A percentile compares a stretch with the other conserved stretches of the same genome.
phyloP scores from a whole-genome alignment of 129 eudicot species.

The Chrysanthemum lavandulifolium region DNA sequence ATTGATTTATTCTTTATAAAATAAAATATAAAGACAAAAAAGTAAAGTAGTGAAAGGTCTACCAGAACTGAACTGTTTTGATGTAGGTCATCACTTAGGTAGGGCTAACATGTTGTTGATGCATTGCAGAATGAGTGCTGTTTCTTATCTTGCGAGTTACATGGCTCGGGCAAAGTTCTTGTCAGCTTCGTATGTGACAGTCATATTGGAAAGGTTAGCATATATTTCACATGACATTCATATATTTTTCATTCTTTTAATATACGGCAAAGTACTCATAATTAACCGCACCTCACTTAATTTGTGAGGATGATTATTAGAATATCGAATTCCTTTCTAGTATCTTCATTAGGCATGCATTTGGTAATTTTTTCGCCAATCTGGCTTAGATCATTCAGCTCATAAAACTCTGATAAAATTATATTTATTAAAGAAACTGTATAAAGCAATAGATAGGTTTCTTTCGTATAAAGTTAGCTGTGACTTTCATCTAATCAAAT shows the following conservation, averaged over 20 bases:
- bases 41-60: neutral
- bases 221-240: neutral
- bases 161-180: slow-evolving; percentile 85
- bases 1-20: too few species aligned
- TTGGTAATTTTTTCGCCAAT: too few species aligned
- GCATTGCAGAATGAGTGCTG: slow-evolving; percentile 88
- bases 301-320: neutral
- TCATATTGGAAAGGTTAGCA: slow-evolving; percentile 60
- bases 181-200: slow-evolving; percentile 41
- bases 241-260: neutral
- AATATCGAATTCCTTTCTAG: too few species aligned
- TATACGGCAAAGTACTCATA: neutral
- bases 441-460: too few species aligned
- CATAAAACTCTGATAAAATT: too few species aligned
- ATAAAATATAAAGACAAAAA: neutral
- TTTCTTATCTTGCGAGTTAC: slow-evolving; percentile 89
- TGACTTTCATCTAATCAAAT: neutral
- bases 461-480: too few species aligned
- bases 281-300: neutral
- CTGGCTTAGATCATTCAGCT: too few species aligned
- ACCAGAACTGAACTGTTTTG: neutral
- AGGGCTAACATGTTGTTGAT: slow-evolving; percentile 21
- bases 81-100: neutral
- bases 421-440: too few species aligned
- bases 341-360: too few species aligned